Conservation (phyloP, 139 green algal genomes). For the Mesotaenium endlicherianum region DNA sequence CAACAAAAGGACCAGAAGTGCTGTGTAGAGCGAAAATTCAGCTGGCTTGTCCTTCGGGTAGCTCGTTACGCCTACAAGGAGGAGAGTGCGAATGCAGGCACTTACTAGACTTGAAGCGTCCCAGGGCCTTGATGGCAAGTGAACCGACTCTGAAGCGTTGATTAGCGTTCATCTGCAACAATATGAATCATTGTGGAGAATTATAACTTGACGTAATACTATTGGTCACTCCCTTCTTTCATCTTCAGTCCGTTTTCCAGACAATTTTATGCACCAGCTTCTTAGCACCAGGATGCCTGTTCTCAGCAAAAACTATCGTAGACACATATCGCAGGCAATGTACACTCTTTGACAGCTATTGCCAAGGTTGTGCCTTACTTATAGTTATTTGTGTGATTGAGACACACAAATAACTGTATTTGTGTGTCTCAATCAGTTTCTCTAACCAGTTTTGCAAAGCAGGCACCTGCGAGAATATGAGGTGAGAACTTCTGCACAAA, state of each 20-base stretch:
- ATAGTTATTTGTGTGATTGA: no score
- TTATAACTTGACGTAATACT: no score
- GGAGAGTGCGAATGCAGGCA: neutral
- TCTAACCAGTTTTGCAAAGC: no score
- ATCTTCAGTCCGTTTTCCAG: neutral
- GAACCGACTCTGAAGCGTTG: neutral
- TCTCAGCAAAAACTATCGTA: neutral
- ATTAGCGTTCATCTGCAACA: neutral
- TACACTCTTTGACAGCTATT: no score
- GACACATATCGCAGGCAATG: neutral
- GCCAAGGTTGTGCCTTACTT: no score
- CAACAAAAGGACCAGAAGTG: neutral
- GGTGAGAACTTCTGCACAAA: no score
- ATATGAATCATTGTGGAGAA: no score
- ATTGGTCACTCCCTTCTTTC: no score
- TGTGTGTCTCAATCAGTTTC: no score
- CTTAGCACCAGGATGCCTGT: neutral
- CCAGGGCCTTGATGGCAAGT: neutral
- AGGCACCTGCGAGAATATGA: no score
- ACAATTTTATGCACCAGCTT: neutral
- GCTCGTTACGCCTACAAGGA: neutral
- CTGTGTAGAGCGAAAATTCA: neutral
- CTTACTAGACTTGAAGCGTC: slow-evolving; percentile 7
- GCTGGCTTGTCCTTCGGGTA: neutral
- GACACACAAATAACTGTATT: no score